Conservation (phyloP, 108 stramenopile species). For the Parietichytrium sp. region DNA sequence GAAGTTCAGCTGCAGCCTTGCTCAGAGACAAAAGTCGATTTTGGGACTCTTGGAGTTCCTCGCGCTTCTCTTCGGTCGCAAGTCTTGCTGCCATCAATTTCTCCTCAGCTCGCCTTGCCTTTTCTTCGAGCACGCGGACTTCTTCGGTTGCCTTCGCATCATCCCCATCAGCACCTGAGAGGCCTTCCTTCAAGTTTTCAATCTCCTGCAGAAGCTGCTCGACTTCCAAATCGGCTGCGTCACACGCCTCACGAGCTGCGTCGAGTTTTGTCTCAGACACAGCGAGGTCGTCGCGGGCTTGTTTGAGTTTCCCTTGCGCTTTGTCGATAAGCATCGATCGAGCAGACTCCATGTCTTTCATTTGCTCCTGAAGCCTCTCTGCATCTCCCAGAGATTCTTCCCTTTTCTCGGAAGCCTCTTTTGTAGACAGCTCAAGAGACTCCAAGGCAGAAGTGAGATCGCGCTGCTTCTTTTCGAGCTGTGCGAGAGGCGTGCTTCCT, state of each 20-base stretch:
- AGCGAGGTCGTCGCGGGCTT: slow-evolving; percentile 69
- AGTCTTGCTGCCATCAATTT: neutral
- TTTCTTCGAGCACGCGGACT: neutral
- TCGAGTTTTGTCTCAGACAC: slow-evolving; percentile 69
- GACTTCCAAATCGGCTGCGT: slow-evolving; percentile 63
- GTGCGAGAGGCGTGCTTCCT: slow-evolving; percentile 66
- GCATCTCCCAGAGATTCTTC: slow-evolving; percentile 70
- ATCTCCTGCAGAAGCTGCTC: slow-evolving; percentile 68
- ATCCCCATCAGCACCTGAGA: slow-evolving; percentile 71
- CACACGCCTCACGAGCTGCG: slow-evolving; percentile 67
- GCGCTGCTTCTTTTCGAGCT: slow-evolving; percentile 55
- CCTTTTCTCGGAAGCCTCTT: slow-evolving; percentile 66
- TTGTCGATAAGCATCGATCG: slow-evolving; percentile 73
- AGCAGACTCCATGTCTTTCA: slow-evolving; percentile 77
- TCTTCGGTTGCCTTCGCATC: neutral
- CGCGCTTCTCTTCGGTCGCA: slow-evolving; percentile 71
- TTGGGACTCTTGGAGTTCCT: slow-evolving; percentile 68
- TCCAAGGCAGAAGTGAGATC: neutral
- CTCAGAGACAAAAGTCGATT: slow-evolving; percentile 62
- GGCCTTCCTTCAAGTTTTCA: slow-evolving; percentile 65
- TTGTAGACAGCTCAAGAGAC: slow-evolving; percentile 57
- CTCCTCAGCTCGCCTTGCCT: neutral
- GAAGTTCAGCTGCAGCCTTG: slow-evolving; percentile 57
- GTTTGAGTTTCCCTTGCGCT: slow-evolving; percentile 70
- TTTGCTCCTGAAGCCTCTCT: slow-evolving; percentile 73